Percentiles rank a stretch among this genome's conserved stretches.
These are phyloP conservation scores for Globisporangium paroecandrum DNA, from an alignment of 352 stramenopile species.

Conservation along the genomic window DNA sequence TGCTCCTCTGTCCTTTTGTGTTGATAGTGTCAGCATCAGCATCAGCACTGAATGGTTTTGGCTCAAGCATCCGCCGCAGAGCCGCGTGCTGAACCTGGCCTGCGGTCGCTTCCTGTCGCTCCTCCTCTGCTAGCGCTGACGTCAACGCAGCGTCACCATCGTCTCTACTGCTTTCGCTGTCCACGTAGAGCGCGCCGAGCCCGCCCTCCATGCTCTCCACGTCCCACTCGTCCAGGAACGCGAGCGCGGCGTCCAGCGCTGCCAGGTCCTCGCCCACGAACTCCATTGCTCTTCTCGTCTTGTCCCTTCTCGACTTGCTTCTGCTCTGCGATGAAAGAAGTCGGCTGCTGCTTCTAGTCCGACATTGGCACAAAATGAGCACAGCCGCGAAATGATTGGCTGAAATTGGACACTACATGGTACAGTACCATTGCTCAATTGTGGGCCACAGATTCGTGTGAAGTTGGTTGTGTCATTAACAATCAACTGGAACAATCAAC, in stretches of 20 bases:
- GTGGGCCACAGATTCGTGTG: no score
- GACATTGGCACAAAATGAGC: background rate
- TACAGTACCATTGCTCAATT: background rate
- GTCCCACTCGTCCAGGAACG: conserved; percentile 20
- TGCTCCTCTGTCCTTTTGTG: background rate
- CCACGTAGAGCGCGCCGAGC: background rate
- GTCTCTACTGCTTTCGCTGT: background rate
- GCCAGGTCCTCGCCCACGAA: conserved; percentile 17
- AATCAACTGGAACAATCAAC: no score
- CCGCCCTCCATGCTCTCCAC: conserved; percentile 5
- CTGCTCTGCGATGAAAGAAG: no score
- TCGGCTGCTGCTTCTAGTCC: background rate
- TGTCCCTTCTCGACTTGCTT: background rate
- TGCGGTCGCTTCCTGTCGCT: background rate
- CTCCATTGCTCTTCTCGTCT: background rate
- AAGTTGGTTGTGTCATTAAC: no score
- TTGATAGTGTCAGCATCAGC: background rate
- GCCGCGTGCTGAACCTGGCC: background rate
- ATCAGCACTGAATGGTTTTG: background rate
- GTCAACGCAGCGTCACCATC: background rate
- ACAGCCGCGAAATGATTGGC: background rate
- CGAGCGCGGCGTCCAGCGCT: conserved; percentile 16
- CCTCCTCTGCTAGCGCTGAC: background rate
- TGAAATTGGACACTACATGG: background rate
- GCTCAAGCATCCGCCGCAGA: conserved; percentile 6